These are phyloP conservation scores for Phytopythium chamaehyphon DNA, from an alignment of 352 stramenopile genomes.

Conservation along the genomic window DNA sequence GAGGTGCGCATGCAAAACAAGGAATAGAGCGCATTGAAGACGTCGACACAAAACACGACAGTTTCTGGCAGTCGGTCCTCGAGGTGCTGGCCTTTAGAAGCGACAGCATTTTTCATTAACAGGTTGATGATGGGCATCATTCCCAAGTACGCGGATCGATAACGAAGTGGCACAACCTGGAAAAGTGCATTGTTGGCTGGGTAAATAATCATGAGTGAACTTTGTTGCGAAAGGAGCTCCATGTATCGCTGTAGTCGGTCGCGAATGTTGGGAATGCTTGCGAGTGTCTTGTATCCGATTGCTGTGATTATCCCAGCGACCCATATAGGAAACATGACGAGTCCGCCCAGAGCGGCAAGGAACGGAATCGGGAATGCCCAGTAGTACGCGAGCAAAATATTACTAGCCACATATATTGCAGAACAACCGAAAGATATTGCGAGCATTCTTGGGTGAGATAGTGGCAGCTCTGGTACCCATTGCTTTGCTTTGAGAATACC, in stretches of 20 bases:
- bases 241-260: slow-evolving; percentile 15
- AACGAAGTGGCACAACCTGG: slow-evolving; percentile 6
- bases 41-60: slow-evolving; percentile 30
- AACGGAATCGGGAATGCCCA: slow-evolving; percentile 44
- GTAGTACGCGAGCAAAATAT: slow-evolving; percentile 13
- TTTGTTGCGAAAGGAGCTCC: slow-evolving; percentile 16
- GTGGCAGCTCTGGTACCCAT: slow-evolving; percentile 19
- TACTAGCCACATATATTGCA: slow-evolving; percentile 9
- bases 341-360: slow-evolving; percentile 16
- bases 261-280: slow-evolving; percentile 11
- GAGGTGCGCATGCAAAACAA: slow-evolving; percentile 28
- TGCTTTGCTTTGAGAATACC: slow-evolving; percentile 15
- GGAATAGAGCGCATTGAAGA: slow-evolving; percentile 36
- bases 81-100: slow-evolving; percentile 18
- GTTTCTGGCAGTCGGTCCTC: slow-evolving; percentile 22
- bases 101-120: slow-evolving; percentile 31
- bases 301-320: slow-evolving; percentile 7
- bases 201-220: slow-evolving; percentile 29
- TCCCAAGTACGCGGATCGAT: slow-evolving; percentile 16
- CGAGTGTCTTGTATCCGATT: slow-evolving; percentile 10
- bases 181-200: slow-evolving; percentile 28
- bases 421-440: slow-evolving; percentile 9
- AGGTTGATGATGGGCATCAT: slow-evolving; percentile 32
- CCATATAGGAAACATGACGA: slow-evolving; percentile 19
- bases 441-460: slow-evolving; percentile 12